These are phyloP conservation scores for Plenodomus biglobosus DNA, from an alignment of 2,329 filamentous ascomycete genomes.

Conservation along the genomic window DNA sequence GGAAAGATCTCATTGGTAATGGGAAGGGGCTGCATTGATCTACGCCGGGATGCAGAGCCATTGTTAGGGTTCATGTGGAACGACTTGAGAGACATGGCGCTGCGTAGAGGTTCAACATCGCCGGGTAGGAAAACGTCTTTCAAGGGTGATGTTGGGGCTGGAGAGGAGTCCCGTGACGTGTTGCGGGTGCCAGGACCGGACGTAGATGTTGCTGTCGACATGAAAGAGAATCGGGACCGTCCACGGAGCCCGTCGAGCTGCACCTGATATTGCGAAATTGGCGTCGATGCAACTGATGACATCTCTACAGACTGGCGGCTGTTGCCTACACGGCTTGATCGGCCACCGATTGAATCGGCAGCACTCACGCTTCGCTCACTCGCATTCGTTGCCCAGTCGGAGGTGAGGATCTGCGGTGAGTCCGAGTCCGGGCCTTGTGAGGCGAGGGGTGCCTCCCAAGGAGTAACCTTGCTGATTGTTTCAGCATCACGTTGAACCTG, in stretches of 20 bases:
- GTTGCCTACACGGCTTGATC: slow-evolving; percentile 28
- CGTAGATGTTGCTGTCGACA: slow-evolving; percentile 41
- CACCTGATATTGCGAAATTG: slow-evolving; percentile 38
- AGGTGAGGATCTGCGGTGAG: slow-evolving; percentile 34
- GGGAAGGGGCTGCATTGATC: slow-evolving; percentile 44
- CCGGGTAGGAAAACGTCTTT: slow-evolving; percentile 28
- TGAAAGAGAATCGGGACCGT: slow-evolving; percentile 41
- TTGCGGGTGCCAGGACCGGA: slow-evolving; percentile 37
- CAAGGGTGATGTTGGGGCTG: slow-evolving; percentile 38
- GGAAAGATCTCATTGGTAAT: slow-evolving; percentile 38
- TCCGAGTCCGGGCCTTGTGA: slow-evolving; percentile 31
- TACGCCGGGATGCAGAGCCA: slow-evolving; percentile 32
- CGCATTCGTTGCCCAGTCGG: slow-evolving; percentile 36
- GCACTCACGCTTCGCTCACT: slow-evolving; percentile 31
- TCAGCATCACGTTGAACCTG: slow-evolving; percentile 40
- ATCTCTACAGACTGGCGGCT: slow-evolving; percentile 39
- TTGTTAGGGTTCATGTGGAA: slow-evolving; percentile 43
- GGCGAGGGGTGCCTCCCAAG: slow-evolving; percentile 40
- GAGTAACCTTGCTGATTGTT: slow-evolving; percentile 31
- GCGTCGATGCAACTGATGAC: slow-evolving; percentile 40
- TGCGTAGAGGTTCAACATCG: slow-evolving; percentile 35
- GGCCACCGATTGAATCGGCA: slow-evolving; percentile 34
- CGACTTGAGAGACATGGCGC: slow-evolving; percentile 41
- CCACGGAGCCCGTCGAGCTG: slow-evolving; percentile 44
- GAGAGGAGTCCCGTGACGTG: slow-evolving; percentile 42